Evolutionary conservation across 2,329 filamentous ascomycete genomes (phyloP), one percentile per base, ranked within the genome.

Genomic region (Conoideocrella luteorostrata): DNA sequence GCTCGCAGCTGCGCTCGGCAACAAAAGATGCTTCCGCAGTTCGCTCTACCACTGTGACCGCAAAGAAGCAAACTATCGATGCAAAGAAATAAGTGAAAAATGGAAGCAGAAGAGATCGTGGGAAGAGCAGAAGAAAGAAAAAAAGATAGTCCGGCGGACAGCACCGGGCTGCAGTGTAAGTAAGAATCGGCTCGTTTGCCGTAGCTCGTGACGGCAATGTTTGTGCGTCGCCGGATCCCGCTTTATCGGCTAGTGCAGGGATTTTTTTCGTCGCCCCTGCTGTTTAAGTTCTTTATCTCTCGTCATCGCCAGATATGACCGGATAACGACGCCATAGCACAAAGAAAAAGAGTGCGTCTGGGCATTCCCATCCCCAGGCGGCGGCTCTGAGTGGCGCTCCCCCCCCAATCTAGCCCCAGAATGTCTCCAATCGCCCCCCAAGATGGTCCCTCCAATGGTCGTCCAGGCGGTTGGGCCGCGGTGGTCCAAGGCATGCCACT

Each of bases 181-280:
- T 11, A 43, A 37, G 21, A 3, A 17, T 12, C 15, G 7, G 30
- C 15, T 7, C 7, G 10, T n/a, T 17, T 33, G 30, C 30, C 30
- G 17, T 10, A 11, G 33, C 38, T 30, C 13, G 38, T 40, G 38
- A 40, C 26, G 17, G 34, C 34, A 12, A 10, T 17, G 34, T 37
- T 40, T 18, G 18, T 23, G 20, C 10, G 29, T 33, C 22, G 43
- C 17, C 43, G 30, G 37, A 29, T 45, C 37, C 40, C 41, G 36
- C 36, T 35, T 43, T 44, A 36, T 45, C 46, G 46, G 34, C 28
- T 30, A 36, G 13, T 36, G 38, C 34, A 44, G 46, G 46, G 37
- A 18, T 37, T 46, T 33, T 12, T 29, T 45, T 28, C 15, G 9
- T 37, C 37, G 29, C 29, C 32, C 38, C 32, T 44, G 41, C 35